Percentiles rank a stretch among this genome's conserved stretches.
Evolutionary conservation across 2,329 filamentous ascomycete genomes (phyloP).

Genomic region (Alternaria hordeiaustralica): DNA sequence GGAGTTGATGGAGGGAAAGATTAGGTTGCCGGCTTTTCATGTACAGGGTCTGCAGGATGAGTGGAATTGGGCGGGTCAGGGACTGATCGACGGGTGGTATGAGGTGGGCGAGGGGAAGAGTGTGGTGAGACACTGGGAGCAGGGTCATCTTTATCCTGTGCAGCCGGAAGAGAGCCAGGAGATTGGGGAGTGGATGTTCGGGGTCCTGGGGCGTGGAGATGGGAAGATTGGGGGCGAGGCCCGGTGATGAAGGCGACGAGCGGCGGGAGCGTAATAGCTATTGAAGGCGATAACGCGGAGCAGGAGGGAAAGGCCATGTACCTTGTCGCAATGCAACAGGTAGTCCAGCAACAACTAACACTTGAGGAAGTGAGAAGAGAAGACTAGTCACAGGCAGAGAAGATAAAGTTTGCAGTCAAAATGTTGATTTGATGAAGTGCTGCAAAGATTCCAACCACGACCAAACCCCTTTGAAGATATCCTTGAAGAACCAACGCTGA

Average conservation of each 20-base stretch:
- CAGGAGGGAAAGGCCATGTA: no score
- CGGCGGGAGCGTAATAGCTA: no score
- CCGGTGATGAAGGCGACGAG: background rate
- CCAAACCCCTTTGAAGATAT: background rate
- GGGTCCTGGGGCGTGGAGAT: slow-evolving; percentile 2
- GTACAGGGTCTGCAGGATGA: slow-evolving; percentile 43
- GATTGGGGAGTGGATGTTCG: slow-evolving; percentile 36
- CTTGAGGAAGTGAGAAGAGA: background rate
- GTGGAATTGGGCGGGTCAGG: slow-evolving; percentile 41
- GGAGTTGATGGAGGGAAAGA: slow-evolving; percentile 21
- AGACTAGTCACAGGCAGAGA: background rate
- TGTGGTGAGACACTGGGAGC: slow-evolving; percentile 34
- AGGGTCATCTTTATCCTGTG: slow-evolving; percentile 48
- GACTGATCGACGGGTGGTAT: slow-evolving; percentile 38
- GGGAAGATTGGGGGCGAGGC: background rate
- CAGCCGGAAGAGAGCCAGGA: slow-evolving; percentile 38
- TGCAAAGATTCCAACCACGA: background rate
- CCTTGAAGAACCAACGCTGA: background rate
- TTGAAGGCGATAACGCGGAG: no score
- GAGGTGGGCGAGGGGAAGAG: slow-evolving; percentile 33
- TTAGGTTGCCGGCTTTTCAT: slow-evolving; percentile 40
- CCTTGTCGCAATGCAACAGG: no score
- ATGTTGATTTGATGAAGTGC: background rate
- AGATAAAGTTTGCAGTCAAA: background rate
- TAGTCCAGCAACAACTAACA: no score